Conservation (phyloP, 306 rosid species). For the Clitoria ternatea region DNA sequence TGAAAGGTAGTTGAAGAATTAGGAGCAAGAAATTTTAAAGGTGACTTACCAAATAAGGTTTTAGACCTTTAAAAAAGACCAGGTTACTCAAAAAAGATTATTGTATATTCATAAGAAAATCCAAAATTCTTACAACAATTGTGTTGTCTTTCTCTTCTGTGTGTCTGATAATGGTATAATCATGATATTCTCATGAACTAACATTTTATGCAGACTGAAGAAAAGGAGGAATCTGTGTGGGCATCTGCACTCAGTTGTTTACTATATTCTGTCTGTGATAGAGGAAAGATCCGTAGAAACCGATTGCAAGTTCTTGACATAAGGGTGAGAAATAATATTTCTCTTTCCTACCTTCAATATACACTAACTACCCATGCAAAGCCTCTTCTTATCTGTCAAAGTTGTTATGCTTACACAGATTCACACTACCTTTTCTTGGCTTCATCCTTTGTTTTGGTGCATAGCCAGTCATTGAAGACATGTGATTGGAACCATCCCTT, state of each 20-base stretch:
- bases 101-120: neutral
- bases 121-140: conserved; percentile 30
- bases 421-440: neutral
- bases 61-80: neutral
- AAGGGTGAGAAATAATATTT: conserved; percentile 54
- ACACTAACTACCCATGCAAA: neutral
- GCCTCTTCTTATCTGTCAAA: neutral
- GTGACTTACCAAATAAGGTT: neutral
- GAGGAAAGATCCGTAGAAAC: conserved; percentile 71
- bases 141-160: neutral
- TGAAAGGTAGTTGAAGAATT: conserved; percentile 5
- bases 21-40: neutral
- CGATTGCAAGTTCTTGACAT: conserved; percentile 80
- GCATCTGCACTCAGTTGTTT: conserved; percentile 94
- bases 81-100: neutral
- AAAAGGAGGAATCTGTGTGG: conserved; percentile 87
- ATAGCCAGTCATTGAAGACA: neutral
- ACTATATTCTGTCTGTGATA: conserved; percentile 90
- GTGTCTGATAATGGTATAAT: neutral
- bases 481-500: neutral
- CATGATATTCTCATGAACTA: conserved; percentile 3
- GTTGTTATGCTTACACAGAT: neutral
- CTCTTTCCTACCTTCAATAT: neutral
- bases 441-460: neutral
- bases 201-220: conserved; percentile 58